A percentile compares a stretch with the other conserved stretches of the same genome.
These are phyloP conservation scores for Cytospora leucostoma DNA, from an alignment of 2,329 filamentous ascomycete species.

Conservation along the genomic window DNA sequence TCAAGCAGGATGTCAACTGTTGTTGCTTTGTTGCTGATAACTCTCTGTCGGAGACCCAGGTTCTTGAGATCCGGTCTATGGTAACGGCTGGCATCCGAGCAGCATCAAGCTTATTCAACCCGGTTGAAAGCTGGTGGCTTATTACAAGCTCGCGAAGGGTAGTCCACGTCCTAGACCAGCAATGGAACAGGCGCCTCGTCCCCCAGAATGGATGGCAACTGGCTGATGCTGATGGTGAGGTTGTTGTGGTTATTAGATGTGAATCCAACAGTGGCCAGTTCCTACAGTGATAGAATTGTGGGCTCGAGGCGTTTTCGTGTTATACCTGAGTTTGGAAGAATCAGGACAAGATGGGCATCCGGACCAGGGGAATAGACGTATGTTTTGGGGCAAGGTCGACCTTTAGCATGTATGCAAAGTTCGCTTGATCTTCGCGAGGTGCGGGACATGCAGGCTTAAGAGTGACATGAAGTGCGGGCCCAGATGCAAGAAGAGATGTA, in stretches of 20 bases:
- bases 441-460: constrained; percentile 47
- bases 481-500: constrained; percentile 22
- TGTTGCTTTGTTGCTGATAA: constrained; percentile 41
- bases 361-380: constrained; percentile 31
- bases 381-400: constrained; percentile 39
- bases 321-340: constrained; percentile 37
- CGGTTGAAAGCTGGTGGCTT: constrained; percentile 23
- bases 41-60: constrained; percentile 50
- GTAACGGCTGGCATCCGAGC: constrained; percentile 57
- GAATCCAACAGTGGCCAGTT: constrained; percentile 18
- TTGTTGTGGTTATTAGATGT: constrained; percentile 22
- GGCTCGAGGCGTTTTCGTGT: constrained; percentile 36
- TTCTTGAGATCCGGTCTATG: constrained; percentile 54
- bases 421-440: constrained; percentile 41
- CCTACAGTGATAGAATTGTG: constrained; percentile 26
- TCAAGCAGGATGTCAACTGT: constrained; percentile 43
- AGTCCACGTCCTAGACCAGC: constrained; percentile 4
- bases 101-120: constrained; percentile 44
- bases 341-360: constrained; percentile 38
- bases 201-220: constrained; percentile 25
- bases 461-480: constrained; percentile 38
- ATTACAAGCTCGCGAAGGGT: constrained; percentile 18
- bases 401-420: constrained; percentile 40
- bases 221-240: constrained; percentile 26
- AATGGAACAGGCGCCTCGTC: constrained; percentile 16